Percentiles rank a stretch among this genome's conserved stretches.
Evolutionary conservation across 306 rosid species (phyloP).

Genomic region (Aeschynomene evenia): DNA sequence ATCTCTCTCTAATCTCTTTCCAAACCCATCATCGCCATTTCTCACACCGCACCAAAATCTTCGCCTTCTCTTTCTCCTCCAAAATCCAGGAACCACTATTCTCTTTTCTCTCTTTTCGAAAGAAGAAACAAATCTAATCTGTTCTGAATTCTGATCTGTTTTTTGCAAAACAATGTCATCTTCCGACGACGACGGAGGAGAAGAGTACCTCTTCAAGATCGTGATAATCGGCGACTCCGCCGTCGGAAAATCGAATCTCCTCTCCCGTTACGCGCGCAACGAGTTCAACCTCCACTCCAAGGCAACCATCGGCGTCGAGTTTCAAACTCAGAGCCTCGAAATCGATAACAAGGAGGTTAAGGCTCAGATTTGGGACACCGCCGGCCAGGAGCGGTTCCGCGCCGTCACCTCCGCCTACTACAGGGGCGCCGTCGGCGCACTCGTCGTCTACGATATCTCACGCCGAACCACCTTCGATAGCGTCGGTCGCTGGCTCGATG

Average conservation of each 20-base stretch:
- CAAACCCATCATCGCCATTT: too few species aligned
- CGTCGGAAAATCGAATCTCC: slow-evolving; percentile 82
- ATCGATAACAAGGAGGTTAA: slow-evolving; percentile 83
- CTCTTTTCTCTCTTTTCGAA: too few species aligned
- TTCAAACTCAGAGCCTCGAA: slow-evolving; percentile 83
- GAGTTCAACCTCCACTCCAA: slow-evolving; percentile 88
- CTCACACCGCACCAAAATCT: background rate
- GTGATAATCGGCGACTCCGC: slow-evolving; percentile 90
- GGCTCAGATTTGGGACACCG: slow-evolving; percentile 99
- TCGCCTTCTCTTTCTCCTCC: background rate
- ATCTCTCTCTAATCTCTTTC: too few species aligned
- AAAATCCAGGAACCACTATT: background rate
- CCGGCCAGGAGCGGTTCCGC: slow-evolving; percentile 92
- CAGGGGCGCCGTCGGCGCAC: slow-evolving; percentile 92
- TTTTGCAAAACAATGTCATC: slow-evolving; percentile 75
- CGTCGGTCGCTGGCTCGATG: slow-evolving; percentile 90
- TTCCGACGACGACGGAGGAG: slow-evolving; percentile 82
- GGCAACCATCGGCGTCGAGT: slow-evolving; percentile 96
- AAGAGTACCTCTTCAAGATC: slow-evolving; percentile 91
- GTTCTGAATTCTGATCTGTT: background rate
- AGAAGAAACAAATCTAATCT: background rate
- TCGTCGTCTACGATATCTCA: slow-evolving; percentile 76
- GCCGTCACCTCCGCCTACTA: slow-evolving; percentile 97
- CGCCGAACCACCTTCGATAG: slow-evolving; percentile 87
- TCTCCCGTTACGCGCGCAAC: slow-evolving; percentile 79